Percentiles rank a stretch among this genome's conserved stretches.
Conservation (phyloP, 495 filamentous ascomycete species). For the Endocarpon pusillum region DNA sequence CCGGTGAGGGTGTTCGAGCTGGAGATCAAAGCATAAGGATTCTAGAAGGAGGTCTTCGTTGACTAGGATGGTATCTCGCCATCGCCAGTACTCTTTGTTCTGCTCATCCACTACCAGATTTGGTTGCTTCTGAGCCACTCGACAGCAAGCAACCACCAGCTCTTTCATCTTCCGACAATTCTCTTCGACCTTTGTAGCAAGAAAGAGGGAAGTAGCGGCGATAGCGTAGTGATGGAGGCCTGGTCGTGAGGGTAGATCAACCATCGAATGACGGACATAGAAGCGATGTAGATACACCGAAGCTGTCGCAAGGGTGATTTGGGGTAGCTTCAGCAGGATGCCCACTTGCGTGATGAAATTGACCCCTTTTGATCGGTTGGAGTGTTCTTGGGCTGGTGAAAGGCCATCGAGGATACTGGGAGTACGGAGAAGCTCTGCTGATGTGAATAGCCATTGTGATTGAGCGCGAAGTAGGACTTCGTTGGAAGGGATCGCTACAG, state of each 20-base stretch:
- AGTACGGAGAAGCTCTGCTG: constrained; percentile 61
- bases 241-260: constrained; percentile 37
- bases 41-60: constrained; percentile 88
- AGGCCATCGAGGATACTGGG: constrained; percentile 79
- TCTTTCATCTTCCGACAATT: constrained; percentile 88
- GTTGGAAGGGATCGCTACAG: constrained; percentile 24
- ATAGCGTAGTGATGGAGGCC: constrained; percentile 79
- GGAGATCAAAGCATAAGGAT: constrained; percentile 81
- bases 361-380: constrained; percentile 70
- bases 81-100: constrained; percentile 90
- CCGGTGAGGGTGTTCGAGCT: constrained; percentile 69
- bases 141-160: constrained; percentile 77
- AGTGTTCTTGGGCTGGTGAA: constrained; percentile 51
- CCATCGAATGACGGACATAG: constrained; percentile 74
- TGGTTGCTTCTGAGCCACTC: constrained; percentile 84
- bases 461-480: constrained; percentile 35
- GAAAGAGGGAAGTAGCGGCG: constrained; percentile 75
- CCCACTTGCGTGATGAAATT: constrained; percentile 94
- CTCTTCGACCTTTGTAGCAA: constrained; percentile 94
- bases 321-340: constrained; percentile 80
- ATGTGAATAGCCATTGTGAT: constrained; percentile 77
- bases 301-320: constrained; percentile 81
- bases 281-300: constrained; percentile 88
- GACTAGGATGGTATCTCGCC: constrained; percentile 80
- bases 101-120: constrained; percentile 82